Base-by-base conservation (phyloP, 495 filamentous ascomycete species). In the Lophiotrema nucula region DNA sequence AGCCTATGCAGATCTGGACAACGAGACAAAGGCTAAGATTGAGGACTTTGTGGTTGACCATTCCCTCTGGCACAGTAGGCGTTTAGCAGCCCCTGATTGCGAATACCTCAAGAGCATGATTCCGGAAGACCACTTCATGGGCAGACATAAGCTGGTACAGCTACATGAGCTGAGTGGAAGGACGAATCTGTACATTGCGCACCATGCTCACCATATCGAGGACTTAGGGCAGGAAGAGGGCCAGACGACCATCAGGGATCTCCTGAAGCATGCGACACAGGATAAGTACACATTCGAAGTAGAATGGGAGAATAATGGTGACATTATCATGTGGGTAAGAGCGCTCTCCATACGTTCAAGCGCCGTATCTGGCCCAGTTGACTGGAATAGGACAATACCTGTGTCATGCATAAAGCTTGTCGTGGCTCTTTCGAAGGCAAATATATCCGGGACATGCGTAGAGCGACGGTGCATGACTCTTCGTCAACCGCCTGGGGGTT, bases 321-420 rank as follows among this genome's bases (percentile, higher is more conserved):
- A 83, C 64, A 47, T 83, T 60, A 67, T 83, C 15, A 75, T 83
- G 19, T 85, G 82, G 82, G 82, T 84, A 51, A 85, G 83, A 59
- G 74, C 74, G 0, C 71, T 68, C 21, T 75, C 73, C 72, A 0
- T 6, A 13, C 18, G 70, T 42, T 42, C 18, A 27, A 41, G 23
- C 6, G 19, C 39, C 39, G 19, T 12, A 11, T 12, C 44, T 47
- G 37, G 12, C 24, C 4, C 12, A 4, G 2, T n/a, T n/a, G n/a
- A n/a, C n/a, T n/a, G n/a, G n/a, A n/a, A n/a, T 24, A 55, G 52
- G 52, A 55, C 52, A 55, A 55, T 31, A 55, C 52, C 3, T 55
- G 52, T 18, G 52, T 55, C 3, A 45, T 55, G 41, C 52, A 55
- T 41, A 55, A 55, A 37, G 52, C 24, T 2, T 55, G 52, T 35